Evolutionary conservation across 257 asterid species (phyloP).

Genomic region (Nicotiana noctiflora): DNA sequence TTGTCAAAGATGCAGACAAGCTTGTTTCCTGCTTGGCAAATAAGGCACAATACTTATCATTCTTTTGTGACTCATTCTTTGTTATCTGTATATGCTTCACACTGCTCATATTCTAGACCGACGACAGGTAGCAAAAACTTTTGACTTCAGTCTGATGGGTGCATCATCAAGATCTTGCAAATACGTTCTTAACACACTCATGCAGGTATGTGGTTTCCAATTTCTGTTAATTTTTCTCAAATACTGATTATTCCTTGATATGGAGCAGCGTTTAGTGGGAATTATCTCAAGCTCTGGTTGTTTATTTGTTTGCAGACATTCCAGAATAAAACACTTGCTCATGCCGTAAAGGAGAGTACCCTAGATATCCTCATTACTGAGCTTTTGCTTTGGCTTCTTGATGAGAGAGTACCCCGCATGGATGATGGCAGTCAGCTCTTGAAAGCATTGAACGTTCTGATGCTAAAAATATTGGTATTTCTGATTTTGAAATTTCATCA

Average conservation of each 20-base stretch:
- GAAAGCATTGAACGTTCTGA: conserved; percentile 93
- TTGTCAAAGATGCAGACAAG: conserved; percentile 88
- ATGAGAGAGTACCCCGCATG: conserved; percentile 96
- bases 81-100: conserved; percentile 11
- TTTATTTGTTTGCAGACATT: conserved; percentile 54
- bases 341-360: conserved; percentile 86
- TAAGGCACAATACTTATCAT: conserved; percentile 43
- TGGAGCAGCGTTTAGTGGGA: neutral
- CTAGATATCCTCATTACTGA: conserved; percentile 89
- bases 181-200: conserved; percentile 94
- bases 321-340: conserved; percentile 83
- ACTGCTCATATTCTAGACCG: conserved; percentile 13
- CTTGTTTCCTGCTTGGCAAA: conserved; percentile 96
- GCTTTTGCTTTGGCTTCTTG: conserved; percentile 97
- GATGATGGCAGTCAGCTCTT: conserved; percentile 99
- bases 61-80: neutral
- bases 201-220: conserved; percentile 54
- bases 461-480: conserved; percentile 88
- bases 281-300: conserved; percentile 2
- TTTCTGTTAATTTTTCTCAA: neutral
- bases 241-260: neutral
- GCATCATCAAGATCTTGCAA: conserved; percentile 99
- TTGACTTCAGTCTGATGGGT: conserved; percentile 86
- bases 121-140: conserved; percentile 86
- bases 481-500: neutral